These are phyloP conservation scores for Jaltomata sinuosa DNA, from an alignment of 257 asterid species.

Conservation along the genomic window DNA sequence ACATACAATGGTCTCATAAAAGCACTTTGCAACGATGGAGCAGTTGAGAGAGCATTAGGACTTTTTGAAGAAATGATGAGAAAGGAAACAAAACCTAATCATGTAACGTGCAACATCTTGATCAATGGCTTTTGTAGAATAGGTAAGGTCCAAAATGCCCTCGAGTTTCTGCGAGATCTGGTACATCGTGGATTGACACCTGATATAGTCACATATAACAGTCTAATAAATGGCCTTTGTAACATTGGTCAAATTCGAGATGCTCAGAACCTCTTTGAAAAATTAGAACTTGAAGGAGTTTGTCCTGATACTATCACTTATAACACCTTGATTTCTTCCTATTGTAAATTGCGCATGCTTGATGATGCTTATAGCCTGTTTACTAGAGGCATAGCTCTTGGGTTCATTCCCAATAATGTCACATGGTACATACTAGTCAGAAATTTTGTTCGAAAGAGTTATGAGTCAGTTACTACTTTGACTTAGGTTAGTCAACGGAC, in stretches of 20 bases:
- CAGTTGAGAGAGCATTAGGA: conserved; percentile 58
- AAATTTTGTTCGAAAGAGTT: conserved; percentile 23
- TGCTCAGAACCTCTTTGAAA: conserved; percentile 50
- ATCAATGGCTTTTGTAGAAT: conserved; percentile 21
- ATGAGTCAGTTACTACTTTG: not conserved
- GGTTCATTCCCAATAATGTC: conserved; percentile 53
- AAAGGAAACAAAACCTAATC: conserved; percentile 43
- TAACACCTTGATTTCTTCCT: conserved; percentile 55
- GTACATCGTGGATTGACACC: conserved; percentile 61
- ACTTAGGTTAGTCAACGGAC: not conserved
- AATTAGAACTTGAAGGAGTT: conserved; percentile 45
- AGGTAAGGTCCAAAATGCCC: conserved; percentile 42
- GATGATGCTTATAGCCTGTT: conserved; percentile 53
- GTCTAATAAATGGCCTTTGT: conserved; percentile 70
- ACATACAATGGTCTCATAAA: conserved; percentile 69
- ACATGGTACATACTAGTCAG: conserved; percentile 67
- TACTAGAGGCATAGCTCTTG: conserved; percentile 43
- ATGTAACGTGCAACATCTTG: conserved; percentile 48
- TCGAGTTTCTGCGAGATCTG: conserved; percentile 63
- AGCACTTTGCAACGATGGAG: conserved; percentile 68
- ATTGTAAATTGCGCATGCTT: conserved; percentile 47
- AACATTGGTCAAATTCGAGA: conserved; percentile 44
- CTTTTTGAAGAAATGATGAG: conserved; percentile 69
- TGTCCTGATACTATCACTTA: conserved; percentile 59
- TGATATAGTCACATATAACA: conserved; percentile 69